Base-by-base conservation (phyloP, 352 stramenopile species). In the Globisporangium apiculatum region DNA sequence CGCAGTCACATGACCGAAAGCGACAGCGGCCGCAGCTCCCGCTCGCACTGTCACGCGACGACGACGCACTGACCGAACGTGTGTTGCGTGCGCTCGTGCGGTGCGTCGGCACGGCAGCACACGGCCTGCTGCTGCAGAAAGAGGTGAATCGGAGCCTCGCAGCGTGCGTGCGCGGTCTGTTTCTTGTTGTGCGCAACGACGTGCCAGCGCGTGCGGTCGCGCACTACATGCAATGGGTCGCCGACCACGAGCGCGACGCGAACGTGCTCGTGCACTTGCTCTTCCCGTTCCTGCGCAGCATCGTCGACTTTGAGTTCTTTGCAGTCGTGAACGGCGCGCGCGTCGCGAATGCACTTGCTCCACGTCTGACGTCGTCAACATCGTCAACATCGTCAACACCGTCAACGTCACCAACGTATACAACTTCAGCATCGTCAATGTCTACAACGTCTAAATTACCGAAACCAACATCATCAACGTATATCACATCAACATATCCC, bases 291-390 rank as follows among this genome's bases (percentile, higher is more conserved):
- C 55, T 89, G 17, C 66, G 73, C 17, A 72, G 75, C 35, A 60
- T 92, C 37, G 72, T 86, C 37, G 82, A 89, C 43, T 87, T 88
- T 41, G 79, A 90, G 63, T 73, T 79, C 24, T 92, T 92, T 31
- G 70, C 78, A 1, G 68, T 71, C 7, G 63, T 92, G 15, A 89
- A 89, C 52, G 73, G 69, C 10, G 72, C 76, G 5, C 40, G 42
- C 0, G 41, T 48, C 0, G 11, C 31, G 24, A 47, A n/a, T 17
- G 14, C 31, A 18, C 38, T 36, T 51, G 14, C 11, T 0, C 37
- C 36, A 49, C 48, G 43, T 7, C 15, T 40, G 15, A 15, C 31
- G 0, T 64, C 43, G 17, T 37, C 6, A 6, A n/a, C 7, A 10
- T 53, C 31, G 8, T 38, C 4, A 14, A 47, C 31, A 15, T 53